These are phyloP conservation scores for Lodderomyces beijingensis DNA, from an alignment of 1,139 yeast genomes.

Conservation along the genomic window DNA sequence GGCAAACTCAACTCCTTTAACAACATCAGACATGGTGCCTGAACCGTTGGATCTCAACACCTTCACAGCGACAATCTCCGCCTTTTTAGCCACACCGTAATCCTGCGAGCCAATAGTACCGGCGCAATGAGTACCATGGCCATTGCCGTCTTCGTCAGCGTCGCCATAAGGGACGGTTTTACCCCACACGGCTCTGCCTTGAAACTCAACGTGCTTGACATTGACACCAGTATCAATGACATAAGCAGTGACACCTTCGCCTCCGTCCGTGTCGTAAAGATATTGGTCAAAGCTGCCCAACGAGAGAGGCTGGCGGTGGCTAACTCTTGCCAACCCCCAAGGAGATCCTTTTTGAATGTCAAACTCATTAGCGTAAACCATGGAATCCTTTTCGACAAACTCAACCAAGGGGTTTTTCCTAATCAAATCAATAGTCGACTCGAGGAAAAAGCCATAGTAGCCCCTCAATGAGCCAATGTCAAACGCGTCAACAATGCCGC, in stretches of 20 bases:
- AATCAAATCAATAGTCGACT: slow-evolving; percentile 64
- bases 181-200: slow-evolving; percentile 54
- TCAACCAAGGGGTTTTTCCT: slow-evolving; percentile 71
- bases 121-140: slow-evolving; percentile 92
- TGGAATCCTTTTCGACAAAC: slow-evolving; percentile 76
- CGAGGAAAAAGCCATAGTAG: slow-evolving; percentile 73
- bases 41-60: slow-evolving; percentile 75
- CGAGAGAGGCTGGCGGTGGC: slow-evolving; percentile 74
- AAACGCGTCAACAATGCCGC: slow-evolving; percentile 64
- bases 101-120: slow-evolving; percentile 74
- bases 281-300: slow-evolving; percentile 83
- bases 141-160: slow-evolving; percentile 83
- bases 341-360: slow-evolving; percentile 79
- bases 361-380: slow-evolving; percentile 63
- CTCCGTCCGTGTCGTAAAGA: slow-evolving; percentile 39
- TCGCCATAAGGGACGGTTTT: slow-evolving; percentile 83
- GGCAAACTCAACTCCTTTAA: slow-evolving; percentile 77
- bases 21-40: slow-evolving; percentile 77
- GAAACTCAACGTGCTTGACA: slow-evolving; percentile 38
- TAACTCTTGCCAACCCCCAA: slow-evolving; percentile 94
- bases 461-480: slow-evolving; percentile 57
- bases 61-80: slow-evolving; percentile 70
- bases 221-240: slow-evolving; percentile 44
- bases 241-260: slow-evolving; percentile 42
- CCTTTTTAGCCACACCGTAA: slow-evolving; percentile 79